A percentile compares a stretch with the other conserved stretches of the same genome.
Evolutionary conservation across 225 moss, liverwort and hornwort genomes (phyloP).

Genomic region (Antitrichia curtipendula): DNA sequence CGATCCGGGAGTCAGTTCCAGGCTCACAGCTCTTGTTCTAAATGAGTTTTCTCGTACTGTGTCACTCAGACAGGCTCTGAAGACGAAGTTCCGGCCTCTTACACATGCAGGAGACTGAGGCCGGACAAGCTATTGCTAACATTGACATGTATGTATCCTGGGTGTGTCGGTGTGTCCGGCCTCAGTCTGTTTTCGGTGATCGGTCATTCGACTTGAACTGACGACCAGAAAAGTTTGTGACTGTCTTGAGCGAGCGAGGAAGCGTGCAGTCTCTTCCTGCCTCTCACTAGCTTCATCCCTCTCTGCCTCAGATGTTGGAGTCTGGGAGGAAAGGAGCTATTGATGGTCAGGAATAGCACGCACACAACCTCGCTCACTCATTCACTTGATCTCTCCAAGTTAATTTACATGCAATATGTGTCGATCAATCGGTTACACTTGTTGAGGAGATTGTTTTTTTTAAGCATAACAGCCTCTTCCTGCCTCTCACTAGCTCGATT

Average conservation of each 20-base stretch:
- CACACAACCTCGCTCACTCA: neutral
- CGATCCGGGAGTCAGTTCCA: neutral
- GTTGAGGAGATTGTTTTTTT: neutral
- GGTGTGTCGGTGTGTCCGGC: neutral
- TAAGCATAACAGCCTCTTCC: conserved; percentile 4
- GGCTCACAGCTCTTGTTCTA: neutral
- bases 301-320: neutral
- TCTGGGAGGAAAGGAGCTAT: conserved; percentile 32
- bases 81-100: neutral
- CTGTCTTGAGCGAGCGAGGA: neutral
- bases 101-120: neutral
- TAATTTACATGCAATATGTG: neutral
- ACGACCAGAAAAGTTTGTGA: neutral
- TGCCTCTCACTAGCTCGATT: conserved; percentile 45
- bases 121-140: neutral
- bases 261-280: conserved; percentile 26
- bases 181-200: neutral
- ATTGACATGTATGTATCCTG: neutral
- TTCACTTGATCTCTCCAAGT: neutral
- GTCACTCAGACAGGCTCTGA: neutral
- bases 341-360: conserved; percentile 43
- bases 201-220: neutral
- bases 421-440: neutral
- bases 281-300: conserved; percentile 46
- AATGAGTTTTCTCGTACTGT: neutral